Base-by-base conservation (phyloP, 306 rosid genomes). In the Datisca glomerata region DNA sequence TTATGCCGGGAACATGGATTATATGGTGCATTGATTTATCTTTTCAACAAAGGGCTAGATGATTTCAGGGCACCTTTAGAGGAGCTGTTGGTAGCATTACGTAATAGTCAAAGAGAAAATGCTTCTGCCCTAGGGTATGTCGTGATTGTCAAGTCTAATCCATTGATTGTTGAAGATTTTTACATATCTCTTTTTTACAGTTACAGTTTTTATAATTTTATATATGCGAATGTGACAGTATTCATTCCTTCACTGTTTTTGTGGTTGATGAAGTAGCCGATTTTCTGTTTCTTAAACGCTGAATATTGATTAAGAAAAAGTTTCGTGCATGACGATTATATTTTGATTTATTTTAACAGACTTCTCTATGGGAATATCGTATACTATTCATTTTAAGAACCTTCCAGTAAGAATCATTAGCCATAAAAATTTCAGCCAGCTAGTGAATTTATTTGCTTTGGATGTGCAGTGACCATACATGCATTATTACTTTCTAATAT, bases 1-100 rank as follows among this genome's bases (percentile, higher is more conserved):
- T 68, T 89, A 73, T 84, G 97, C 60, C 85, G 80, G 52, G 95
- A 83, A 74, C 95, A 84, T 49, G 93, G 95, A 54, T 68, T 89
- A 42, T 77, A 89, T 62, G 81, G 97, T 64, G 97, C 97, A 28
- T 57, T 89, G 64, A 75, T 89, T 33, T 77, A 89, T 74, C 93
- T 83, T 53, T 89, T 83, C 51, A 89, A 89, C 70, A 89, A 78
- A 74, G 97, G 97, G 44, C 65, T 89, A 60, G 69, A 89, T 61
- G 97, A 89, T 67, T 89, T 76, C 74, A 68, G 78, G 60, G 68
- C 93, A 51, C 97, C 97, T 48, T 68, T 89, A 46, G 97, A 89
- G 68, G 97, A 84, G 69, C 91, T 89, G 48, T 75, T 83, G 61
- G 66, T 63, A 39, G 97, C 83, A 40, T 69, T 89, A 21, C 80